Evolutionary conservation across 164 flowering plant genomes (phyloP), one percentile per base, ranked within the genome.

Genomic region (Piper betle): DNA sequence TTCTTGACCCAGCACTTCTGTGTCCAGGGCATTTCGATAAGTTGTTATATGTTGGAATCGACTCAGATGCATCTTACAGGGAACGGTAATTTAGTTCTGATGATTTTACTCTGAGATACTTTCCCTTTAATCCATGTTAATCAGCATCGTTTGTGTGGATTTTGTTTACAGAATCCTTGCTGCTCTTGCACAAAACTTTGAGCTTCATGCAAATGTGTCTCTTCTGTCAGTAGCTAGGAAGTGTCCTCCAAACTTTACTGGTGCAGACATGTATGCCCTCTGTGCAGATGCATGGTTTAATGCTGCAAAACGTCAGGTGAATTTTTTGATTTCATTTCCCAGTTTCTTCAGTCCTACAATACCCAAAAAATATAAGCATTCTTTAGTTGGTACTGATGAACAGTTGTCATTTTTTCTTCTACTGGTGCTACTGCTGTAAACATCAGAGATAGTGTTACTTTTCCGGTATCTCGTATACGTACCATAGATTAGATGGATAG

Each of bases 11-110:
- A 39, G 97, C 98, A 61, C 94, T 93, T 63, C 70, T 93, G 66
- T 80, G 97, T 70, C 96, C 97, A 69, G 97, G 98, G 15, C 82
- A 96, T 63, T 90, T 93, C 68, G 98, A 93, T 72, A 93, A 93
- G 76, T 79, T 93, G 59, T 76, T 90, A 19, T 92, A 89, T 63
- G 94, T 89, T 71, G 98, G 98, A 72, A 90, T 89, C 40, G 86
- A 84, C 72, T 75, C 96, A 60, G 97, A 89, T 63, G 61, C 84
- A 64, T 82, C 94, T 54, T 84, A 86, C 57, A 75, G 97, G 66
- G 97, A 87, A 70, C 65, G 88, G 98, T 92, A 64, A 53, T 79
- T 72, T 62, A 42, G 50, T 46, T 46, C 12, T 46, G 11, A 46
- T 5, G 3, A 10, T 10, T 46, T 8, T 5, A 10, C 15, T 48